phyloP scores from a whole-genome alignment of 164 flowering plant species.

The Magnolia sinica region DNA sequence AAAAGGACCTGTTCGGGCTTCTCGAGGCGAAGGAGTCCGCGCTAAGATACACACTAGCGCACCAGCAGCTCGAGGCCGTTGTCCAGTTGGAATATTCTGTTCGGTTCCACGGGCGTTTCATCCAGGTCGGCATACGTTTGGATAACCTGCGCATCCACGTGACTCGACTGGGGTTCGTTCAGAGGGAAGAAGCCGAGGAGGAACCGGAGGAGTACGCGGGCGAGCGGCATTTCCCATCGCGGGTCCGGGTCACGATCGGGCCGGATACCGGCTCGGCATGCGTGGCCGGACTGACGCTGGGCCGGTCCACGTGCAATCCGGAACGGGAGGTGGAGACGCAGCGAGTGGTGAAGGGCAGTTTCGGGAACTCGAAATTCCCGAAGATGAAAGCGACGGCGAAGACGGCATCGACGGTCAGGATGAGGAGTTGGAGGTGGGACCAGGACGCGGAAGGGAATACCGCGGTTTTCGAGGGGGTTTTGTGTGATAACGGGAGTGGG shows the following conservation, averaged over 20 bases:
- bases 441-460: slow-evolving; percentile 83
- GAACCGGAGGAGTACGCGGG: slow-evolving; percentile 28
- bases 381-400: slow-evolving; percentile 33
- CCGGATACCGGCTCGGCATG: slow-evolving; percentile 67
- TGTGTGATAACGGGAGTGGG: slow-evolving; percentile 52
- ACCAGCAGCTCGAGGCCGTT: slow-evolving; percentile 79
- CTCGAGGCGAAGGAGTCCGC: slow-evolving; percentile 56
- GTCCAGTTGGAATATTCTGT: slow-evolving; percentile 72
- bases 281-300: slow-evolving; percentile 57
- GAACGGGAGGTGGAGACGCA: slow-evolving; percentile 48
- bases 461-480: slow-evolving; percentile 55
- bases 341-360: slow-evolving; percentile 48
- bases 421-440: slow-evolving; percentile 76
- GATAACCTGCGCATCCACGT: slow-evolving; percentile 81
- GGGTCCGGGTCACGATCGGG: slow-evolving; percentile 68
- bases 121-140: slow-evolving; percentile 62
- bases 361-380: slow-evolving; percentile 42
- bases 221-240: slow-evolving; percentile 66
- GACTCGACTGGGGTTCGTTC: slow-evolving; percentile 45
- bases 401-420: slow-evolving; percentile 33
- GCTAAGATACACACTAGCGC: slow-evolving; percentile 67
- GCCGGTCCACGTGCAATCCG: slow-evolving; percentile 61
- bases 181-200: slow-evolving; percentile 18
- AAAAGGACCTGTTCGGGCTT: slow-evolving; percentile 13
- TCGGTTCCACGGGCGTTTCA: slow-evolving; percentile 30